Evolutionary conservation across 2,329 filamentous ascomycete genomes (phyloP), one percentile per base, ranked within the genome.

Genomic region (Microsporum ferrugineum): DNA sequence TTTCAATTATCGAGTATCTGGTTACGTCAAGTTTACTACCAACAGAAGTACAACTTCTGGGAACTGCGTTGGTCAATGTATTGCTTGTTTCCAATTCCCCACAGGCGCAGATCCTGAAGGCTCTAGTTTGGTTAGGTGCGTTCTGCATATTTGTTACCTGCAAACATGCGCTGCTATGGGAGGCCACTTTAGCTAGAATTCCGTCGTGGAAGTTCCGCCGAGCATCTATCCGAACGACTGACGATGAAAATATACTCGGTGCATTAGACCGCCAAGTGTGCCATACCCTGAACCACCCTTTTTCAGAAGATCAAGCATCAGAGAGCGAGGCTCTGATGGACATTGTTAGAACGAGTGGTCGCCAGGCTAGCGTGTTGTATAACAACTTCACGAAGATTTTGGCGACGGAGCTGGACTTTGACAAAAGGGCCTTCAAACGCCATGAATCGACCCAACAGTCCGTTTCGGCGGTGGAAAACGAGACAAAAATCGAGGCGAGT

Each of bases 131-230:
- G 88, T 79, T 86, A 51, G 86, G 92, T n/a, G 91, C 91, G 0
- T 73, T 96, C 34, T 81, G 84, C 53, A 73, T 95, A 14, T 84
- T 96, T 59, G 75, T 92, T 2, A 77, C 83, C 4, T 95, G 90
- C 70, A 83, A 84, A 34, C 81, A 85, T 34, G 83, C 94, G 10
- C 83, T 97, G 39, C 82, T 81, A 67, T 95, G 89, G 88, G 91
- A 89, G 53, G 87, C 97, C 59, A 82, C 87, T 31, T 77, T 99
- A 63, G 91, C 92, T 58, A 82, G 92, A 61, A 89, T 97, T 17
- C 94, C 94, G 1, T 90, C 85, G 67, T 96, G 92, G 90, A 88
- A 91, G 49, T 91, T 97, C 68, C 82, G 84, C 67, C 83, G 85
- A 60, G 76, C 76, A 1, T 71, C 69, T 34, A 68, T 67, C 3